Conservation (phyloP, 2,329 filamentous ascomycete species). For the Aspergillus niger region DNA sequence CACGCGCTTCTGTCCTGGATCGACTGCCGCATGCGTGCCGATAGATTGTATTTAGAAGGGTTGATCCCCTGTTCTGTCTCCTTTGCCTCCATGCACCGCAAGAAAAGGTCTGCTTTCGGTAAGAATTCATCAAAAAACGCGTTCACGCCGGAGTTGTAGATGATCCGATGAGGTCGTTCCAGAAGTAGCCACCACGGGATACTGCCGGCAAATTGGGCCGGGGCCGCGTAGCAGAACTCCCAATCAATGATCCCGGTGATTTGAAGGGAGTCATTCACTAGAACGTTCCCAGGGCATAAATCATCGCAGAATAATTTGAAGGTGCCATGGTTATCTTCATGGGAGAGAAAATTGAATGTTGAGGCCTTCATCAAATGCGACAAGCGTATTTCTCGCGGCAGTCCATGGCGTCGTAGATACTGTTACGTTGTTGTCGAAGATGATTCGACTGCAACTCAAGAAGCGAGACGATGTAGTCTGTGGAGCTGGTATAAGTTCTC, state of each 20-base stretch:
- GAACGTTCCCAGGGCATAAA: conserved; percentile 30
- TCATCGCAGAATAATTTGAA: conserved; percentile 33
- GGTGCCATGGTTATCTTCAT: conserved; percentile 13
- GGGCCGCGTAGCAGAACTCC: conserved; percentile 32
- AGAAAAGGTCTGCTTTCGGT: not conserved
- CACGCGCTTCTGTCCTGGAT: conserved; percentile 5
- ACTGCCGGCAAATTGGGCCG: conserved; percentile 19
- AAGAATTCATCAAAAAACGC: not conserved
- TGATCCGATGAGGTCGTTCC: conserved; percentile 8
- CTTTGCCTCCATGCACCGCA: not conserved
- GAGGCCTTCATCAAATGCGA: conserved; percentile 11
- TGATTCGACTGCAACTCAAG: conserved; percentile 2
- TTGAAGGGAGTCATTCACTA: conserved; percentile 24
- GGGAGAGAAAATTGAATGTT: not conserved
- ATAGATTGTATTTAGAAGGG: not conserved
- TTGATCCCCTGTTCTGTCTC: not conserved
- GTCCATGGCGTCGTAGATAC: conserved; percentile 9
- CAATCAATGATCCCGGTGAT: conserved; percentile 30
- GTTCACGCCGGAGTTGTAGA: not conserved
- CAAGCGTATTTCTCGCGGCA: conserved; percentile 14
- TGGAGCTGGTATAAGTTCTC: conserved; percentile 2
- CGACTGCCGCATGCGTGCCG: conserved; percentile 1
- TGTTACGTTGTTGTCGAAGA: conserved; percentile 7
- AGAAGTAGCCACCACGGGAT: conserved; percentile 20
- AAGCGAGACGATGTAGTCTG: conserved; percentile 10